A percentile compares a stretch with the other conserved stretches of the same genome.
Conservation (phyloP, 768 basidiomycete genomes). For the Phanerodontia chrysosporium region DNA sequence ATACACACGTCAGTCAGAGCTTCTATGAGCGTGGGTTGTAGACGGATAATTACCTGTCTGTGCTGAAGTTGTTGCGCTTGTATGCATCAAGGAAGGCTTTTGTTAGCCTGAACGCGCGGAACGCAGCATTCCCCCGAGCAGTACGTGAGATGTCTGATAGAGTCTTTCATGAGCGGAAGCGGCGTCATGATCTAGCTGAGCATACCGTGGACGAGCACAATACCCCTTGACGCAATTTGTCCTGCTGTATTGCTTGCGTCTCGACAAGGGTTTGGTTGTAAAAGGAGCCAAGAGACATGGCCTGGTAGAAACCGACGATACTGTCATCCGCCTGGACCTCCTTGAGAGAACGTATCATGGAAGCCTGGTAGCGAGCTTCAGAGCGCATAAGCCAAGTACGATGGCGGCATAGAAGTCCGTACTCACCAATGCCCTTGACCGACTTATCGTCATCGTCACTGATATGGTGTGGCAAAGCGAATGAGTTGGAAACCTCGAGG, state of each 20-base stretch:
- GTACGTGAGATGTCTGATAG: slow-evolving; percentile 70
- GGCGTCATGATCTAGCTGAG: neutral
- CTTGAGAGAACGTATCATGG: slow-evolving; percentile 83
- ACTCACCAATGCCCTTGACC: slow-evolving; percentile 68
- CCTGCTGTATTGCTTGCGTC: slow-evolving; percentile 81
- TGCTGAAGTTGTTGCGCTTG: slow-evolving; percentile 80
- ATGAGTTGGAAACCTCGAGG: slow-evolving; percentile 88
- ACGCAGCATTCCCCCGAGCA: slow-evolving; percentile 77
- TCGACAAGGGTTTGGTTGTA: slow-evolving; percentile 79
- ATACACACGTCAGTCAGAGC: neutral
- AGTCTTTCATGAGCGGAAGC: neutral
- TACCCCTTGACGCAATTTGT: slow-evolving; percentile 82
- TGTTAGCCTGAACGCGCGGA: slow-evolving; percentile 86
- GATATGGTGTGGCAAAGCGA: slow-evolving; percentile 71
- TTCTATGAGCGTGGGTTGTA: neutral
- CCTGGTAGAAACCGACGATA: slow-evolving; percentile 92
- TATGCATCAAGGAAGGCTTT: slow-evolving; percentile 76
- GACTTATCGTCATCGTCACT: slow-evolving; percentile 81
- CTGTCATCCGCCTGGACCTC: slow-evolving; percentile 91
- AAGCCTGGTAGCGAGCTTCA: slow-evolving; percentile 73
- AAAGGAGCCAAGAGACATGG: slow-evolving; percentile 80
- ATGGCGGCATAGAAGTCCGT: neutral
- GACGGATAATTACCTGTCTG: slow-evolving; percentile 55
- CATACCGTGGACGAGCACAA: slow-evolving; percentile 80
- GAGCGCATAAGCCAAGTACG: neutral